Conservation (phyloP, 441 rosid genomes). For the Euphorbia schlechtendalii region DNA sequence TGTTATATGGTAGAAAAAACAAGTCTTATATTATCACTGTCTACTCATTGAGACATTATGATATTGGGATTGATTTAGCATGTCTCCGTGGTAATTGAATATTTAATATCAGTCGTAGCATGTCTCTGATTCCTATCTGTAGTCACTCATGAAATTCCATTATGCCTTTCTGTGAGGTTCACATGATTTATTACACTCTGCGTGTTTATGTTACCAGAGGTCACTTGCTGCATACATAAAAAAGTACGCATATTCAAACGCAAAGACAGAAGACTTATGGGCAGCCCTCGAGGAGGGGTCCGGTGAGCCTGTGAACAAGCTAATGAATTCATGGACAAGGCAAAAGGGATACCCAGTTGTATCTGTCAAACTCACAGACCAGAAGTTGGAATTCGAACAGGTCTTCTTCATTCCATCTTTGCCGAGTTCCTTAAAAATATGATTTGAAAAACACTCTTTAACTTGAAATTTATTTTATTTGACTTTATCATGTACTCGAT, state of each 20-base stretch:
- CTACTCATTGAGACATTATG: not conserved
- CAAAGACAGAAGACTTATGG: slow-evolving; percentile 95
- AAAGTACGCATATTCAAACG: slow-evolving; percentile 70
- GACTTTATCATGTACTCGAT: not conserved
- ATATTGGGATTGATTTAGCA: not conserved
- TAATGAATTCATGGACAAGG: slow-evolving; percentile 92
- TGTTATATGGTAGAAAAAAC: slow-evolving; percentile 1
- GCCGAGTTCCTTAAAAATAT: not conserved
- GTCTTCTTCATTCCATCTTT: slow-evolving; percentile 26
- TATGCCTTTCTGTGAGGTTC: no score
- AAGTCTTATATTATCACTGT: not conserved
- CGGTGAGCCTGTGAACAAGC: slow-evolving; percentile 80
- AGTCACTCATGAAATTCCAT: slow-evolving; percentile 6
- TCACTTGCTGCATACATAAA: slow-evolving; percentile 89
- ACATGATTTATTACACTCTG: not conserved
- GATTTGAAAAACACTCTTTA: slow-evolving; percentile 4
- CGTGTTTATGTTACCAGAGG: slow-evolving; percentile 38
- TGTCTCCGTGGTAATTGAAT: slow-evolving; percentile 10
- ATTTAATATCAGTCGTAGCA: no score
- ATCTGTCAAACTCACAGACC: slow-evolving; percentile 57
- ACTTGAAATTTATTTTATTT: not conserved
- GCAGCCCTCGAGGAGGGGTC: slow-evolving; percentile 80
- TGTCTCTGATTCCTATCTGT: slow-evolving; percentile 3
- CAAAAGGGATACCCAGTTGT: slow-evolving; percentile 91
- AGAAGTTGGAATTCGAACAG: slow-evolving; percentile 87